These are phyloP conservation scores for Elsinoe arachidis DNA, from an alignment of 2,329 filamentous ascomycete genomes.

Conservation along the genomic window DNA sequence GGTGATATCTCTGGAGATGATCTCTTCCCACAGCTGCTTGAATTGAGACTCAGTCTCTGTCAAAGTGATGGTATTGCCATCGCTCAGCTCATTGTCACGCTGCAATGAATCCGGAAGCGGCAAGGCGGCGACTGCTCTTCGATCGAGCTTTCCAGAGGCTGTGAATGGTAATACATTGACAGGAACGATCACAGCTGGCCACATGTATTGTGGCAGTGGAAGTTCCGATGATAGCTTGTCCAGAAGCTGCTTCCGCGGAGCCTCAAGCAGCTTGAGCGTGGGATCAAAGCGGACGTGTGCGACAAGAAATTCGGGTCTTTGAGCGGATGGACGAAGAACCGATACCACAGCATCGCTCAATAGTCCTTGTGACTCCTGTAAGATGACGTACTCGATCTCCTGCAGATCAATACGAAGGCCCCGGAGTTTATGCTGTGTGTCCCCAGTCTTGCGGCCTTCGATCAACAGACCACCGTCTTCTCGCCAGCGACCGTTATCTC, in stretches of 20 bases:
- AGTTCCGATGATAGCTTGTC: constrained; percentile 20
- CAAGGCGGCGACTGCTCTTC: constrained; percentile 19
- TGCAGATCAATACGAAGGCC: constrained; percentile 40
- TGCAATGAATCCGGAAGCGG: constrained; percentile 16
- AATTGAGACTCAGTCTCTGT: constrained; percentile 7
- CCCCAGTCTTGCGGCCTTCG: constrained; percentile 33
- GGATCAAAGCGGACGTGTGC: constrained; percentile 29
- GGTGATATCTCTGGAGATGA: neutral
- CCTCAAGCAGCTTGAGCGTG: neutral
- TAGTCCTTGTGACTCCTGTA: constrained; percentile 20
- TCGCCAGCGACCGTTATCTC: constrained; percentile 32
- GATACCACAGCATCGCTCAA: constrained; percentile 24
- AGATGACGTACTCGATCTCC: constrained; percentile 35
- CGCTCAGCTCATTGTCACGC: neutral
- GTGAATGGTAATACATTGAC: constrained; percentile 24
- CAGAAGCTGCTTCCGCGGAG: constrained; percentile 9
- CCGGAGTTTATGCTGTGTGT: constrained; percentile 40
- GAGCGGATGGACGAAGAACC: neutral
- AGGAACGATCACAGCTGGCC: constrained; percentile 25
- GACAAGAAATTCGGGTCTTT: constrained; percentile 24
- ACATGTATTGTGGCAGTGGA: constrained; percentile 31
- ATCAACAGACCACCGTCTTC: constrained; percentile 30
- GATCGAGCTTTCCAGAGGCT: constrained; percentile 26
- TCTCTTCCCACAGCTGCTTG: neutral
- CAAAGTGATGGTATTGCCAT: neutral